phyloP scores from a whole-genome alignment of 176 grass and related monocot genomes.

The Phoenix dactylifera region DNA sequence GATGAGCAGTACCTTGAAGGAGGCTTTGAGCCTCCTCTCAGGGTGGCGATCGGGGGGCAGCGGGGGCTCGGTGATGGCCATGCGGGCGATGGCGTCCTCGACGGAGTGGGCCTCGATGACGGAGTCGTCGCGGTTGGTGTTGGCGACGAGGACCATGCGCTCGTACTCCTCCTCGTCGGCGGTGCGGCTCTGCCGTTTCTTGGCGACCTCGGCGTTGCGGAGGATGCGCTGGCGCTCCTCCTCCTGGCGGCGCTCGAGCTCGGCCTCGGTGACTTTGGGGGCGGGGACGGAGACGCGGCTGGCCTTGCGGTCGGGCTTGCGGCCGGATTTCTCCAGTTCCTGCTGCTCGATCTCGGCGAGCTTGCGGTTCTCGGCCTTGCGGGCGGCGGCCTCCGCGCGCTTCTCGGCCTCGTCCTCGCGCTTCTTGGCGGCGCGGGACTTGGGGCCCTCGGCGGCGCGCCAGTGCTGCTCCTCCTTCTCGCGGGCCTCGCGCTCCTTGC shows the following conservation, averaged over 20 bases:
- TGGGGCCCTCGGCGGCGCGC: slow-evolving; percentile 75
- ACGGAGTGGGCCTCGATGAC: slow-evolving; percentile 78
- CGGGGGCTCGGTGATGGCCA: slow-evolving; percentile 39
- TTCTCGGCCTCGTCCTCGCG: slow-evolving; percentile 83
- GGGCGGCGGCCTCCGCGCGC: slow-evolving; percentile 55
- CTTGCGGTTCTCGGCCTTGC: slow-evolving; percentile 72
- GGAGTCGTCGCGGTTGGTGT: slow-evolving; percentile 94
- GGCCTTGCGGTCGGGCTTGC: slow-evolving; percentile 66
- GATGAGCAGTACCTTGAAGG: slow-evolving; percentile 60
- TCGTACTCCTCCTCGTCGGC: slow-evolving; percentile 91
- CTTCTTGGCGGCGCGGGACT: slow-evolving; percentile 78
- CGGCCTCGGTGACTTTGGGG: slow-evolving; percentile 87
- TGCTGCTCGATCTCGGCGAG: slow-evolving; percentile 71
- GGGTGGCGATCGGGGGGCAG: slow-evolving; percentile 68
- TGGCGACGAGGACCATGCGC: slow-evolving; percentile 63
- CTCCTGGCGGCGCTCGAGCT: slow-evolving; percentile 58
- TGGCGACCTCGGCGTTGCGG: slow-evolving; percentile 56
- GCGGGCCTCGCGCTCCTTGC: slow-evolving; percentile 30
- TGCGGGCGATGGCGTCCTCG: slow-evolving; percentile 59
- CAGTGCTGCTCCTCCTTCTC: slow-evolving; percentile 88
- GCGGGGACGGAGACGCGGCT: slow-evolving; percentile 57
- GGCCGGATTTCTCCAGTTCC: slow-evolving; percentile 24
- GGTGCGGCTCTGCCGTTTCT: slow-evolving; percentile 60
- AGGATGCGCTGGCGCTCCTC: slow-evolving; percentile 65
- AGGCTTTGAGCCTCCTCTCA: slow-evolving; percentile 76